phyloP scores from a whole-genome alignment of 768 basidiomycete species.

The Tricholoma bakamatsutake region DNA sequence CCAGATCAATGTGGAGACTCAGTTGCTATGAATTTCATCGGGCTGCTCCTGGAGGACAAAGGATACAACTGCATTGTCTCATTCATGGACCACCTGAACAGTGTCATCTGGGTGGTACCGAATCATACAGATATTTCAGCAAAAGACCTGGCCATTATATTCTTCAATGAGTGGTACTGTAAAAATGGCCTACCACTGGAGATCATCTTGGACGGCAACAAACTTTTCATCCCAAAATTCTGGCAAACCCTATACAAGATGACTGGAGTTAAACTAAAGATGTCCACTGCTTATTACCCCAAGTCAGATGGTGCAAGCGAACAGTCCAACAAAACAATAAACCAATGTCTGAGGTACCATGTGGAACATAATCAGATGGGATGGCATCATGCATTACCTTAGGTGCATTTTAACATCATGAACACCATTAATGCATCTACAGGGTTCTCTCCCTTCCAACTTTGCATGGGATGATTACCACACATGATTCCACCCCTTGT shows the following conservation, averaged over 20 bases:
- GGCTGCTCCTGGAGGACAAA: not conserved
- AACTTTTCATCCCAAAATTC: constrained; percentile 8
- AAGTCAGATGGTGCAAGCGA: constrained; percentile 31
- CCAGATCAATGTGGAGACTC: constrained; percentile 19
- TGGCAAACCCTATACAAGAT: constrained; percentile 21
- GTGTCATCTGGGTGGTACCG: not conserved
- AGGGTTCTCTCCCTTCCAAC: constrained; percentile 26
- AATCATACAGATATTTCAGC: constrained; percentile 1
- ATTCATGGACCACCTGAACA: constrained; percentile 13
- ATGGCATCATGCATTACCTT: constrained; percentile 23
- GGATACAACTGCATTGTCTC: constrained; percentile 16
- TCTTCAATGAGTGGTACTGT: constrained; percentile 13
- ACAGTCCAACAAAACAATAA: constrained; percentile 25
- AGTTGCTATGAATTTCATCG: constrained; percentile 16
- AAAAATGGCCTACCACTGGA: constrained; percentile 23
- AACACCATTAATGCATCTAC: constrained; percentile 6
- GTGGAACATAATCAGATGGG: constrained; percentile 25
- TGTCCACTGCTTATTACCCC: constrained; percentile 32
- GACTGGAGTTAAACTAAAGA: constrained; percentile 12
- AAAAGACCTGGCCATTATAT: not conserved
- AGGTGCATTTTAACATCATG: constrained; percentile 24
- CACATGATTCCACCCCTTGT: not conserved
- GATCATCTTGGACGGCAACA: constrained; percentile 5
- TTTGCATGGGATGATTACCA: constrained; percentile 14
- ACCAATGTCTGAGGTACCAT: constrained; percentile 22